Evolutionary conservation across 2,329 filamentous ascomycete species (phyloP), one percentile per base, ranked within the genome.

Genomic region (Ceratocystis smalleyi): DNA sequence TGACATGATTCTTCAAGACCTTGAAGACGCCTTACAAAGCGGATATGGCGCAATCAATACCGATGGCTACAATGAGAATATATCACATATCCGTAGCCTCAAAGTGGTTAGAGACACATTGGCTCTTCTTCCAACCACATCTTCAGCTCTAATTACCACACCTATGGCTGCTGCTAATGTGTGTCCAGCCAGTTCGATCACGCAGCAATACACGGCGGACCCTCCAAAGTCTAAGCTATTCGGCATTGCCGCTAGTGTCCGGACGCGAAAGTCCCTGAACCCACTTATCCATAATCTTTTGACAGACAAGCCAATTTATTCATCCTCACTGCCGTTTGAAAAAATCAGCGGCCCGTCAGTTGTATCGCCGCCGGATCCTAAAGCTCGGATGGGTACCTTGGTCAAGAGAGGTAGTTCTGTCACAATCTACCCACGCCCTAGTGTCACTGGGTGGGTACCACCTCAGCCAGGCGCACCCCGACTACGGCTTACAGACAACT

Each of bases 261-360:
- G 62, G 24, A 83, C 81, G 0, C 75, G 81, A 65, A 77, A 76
- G 59, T 78, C 77, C 65, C 80, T 81, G 70, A 99, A 99, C 70
- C 91, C 91, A 0, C 78, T 99, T 1, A 94, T 99, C 57, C 91
- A 99, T 74, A 97, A 96, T 70, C 83, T 99, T 1, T 81, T 99
- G 8, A 99, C 94, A 1, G 94, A 99, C 75, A 95, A 96, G 71
- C 92, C 94, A 0, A 82, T 91, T 15, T 87, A 91, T 68, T 97
- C 94, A 1, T 94, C 94, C 1, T 99, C 94, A 0, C 78, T 99
- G 0, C 94, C 94, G 0, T 79, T 85, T 5, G 82, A 85, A 49
- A 81, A 88, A 60, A 80, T 90, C 40, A 76, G 73, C 64, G 47
- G 61, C 30, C 63, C 66, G 5, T 49, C 63, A 22, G 54, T 64